phyloP scores from a whole-genome alignment of 148 eudicot species.

The Fallopia convolvulus region DNA sequence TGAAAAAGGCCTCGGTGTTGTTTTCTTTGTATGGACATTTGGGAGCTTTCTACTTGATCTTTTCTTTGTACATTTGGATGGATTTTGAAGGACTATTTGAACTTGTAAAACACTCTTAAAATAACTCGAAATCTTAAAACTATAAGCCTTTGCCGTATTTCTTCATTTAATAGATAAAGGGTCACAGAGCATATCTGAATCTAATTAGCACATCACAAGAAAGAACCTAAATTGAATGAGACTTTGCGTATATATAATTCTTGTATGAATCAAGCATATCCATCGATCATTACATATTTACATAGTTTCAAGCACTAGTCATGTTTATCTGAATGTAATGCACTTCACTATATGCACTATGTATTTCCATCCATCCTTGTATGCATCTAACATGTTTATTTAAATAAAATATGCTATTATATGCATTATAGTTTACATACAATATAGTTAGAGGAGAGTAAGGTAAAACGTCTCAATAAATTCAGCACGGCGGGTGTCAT shows the following conservation, averaged over 20 bases:
- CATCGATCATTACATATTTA: neutral
- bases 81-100: neutral
- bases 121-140: neutral
- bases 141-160: too few species aligned
- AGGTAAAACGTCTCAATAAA: slow-evolving; percentile 59
- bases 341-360: neutral
- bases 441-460: slow-evolving; percentile 4
- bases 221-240: too few species aligned
- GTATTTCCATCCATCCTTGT: neutral
- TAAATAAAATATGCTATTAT: too few species aligned
- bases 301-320: neutral
- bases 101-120: neutral
- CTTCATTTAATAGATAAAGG: too few species aligned
- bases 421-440: neutral
- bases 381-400: neutral
- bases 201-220: too few species aligned
- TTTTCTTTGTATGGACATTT: neutral
- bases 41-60: neutral
- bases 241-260: too few species aligned
- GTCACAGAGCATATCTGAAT: too few species aligned
- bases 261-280: neutral
- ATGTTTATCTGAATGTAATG: neutral
- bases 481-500: slow-evolving; percentile 72
- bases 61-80: neutral
- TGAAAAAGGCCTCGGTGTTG: neutral